Base-by-base conservation (phyloP, 2,329 filamentous ascomycete species). In the Aspergillus neotritici region DNA sequence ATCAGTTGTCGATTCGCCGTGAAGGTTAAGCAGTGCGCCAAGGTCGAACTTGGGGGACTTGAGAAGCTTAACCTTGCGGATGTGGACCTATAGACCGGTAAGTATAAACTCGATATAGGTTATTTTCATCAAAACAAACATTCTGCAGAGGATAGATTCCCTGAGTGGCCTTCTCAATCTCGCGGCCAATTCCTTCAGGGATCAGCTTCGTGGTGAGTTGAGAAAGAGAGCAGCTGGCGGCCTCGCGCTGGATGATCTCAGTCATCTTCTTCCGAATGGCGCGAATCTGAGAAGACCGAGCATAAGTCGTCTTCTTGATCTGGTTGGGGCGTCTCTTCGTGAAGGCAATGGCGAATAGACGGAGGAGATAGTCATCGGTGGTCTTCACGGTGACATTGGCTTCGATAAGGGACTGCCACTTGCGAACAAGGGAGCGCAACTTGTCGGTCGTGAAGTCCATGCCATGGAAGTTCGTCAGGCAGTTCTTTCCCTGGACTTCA, bases 401-500 rank as follows among this genome's bases (percentile, higher is more conserved):
- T 83, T 98, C 93, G 63, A 98, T 97, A 68, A 98, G 82, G 55
- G 90, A 85, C 78, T 98, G 93, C 93, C 93, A 98, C 81, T 98
- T 98, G 79, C 93, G 90, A 64, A 98, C 93, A 59, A 98, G 85
- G 55, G 93, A 97, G 70, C 93, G 87, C 65, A 98, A 86, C 83
- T 98, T 98, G 84, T 98, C 93, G 64, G 93, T 96, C 71, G 93
- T 98, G 86, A 98, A 97, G 79, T 98, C 93, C 72, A 98, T 84
- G 64, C 93, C 93, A 84, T 98, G 90, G 86, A 98, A 98, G 84
- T 96, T 96, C 81, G 93, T 97, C 75, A 98, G 78, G 80, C 93
- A 97, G 85, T 95, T 97, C 84, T 96, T 96, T 80, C 93, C 93
- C 79, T 98, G 93, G 55, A 98, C 84, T 78, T 98, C 93, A 69